Evolutionary conservation across 2,329 filamentous ascomycete species (phyloP), one percentile per base, ranked within the genome.

Genomic region (Exophiala sp.): DNA sequence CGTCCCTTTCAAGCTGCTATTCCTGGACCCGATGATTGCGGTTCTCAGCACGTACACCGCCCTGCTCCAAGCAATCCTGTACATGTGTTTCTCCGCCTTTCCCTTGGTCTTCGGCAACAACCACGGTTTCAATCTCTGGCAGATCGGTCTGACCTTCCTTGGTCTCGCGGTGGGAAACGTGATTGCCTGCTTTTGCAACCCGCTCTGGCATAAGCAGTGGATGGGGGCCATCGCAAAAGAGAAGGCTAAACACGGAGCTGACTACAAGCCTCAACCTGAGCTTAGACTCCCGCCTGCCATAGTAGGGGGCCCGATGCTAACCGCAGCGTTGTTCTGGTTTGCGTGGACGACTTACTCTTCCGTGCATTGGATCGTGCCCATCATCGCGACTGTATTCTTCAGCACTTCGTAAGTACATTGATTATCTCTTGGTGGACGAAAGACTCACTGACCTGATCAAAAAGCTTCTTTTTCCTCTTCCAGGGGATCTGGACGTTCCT

Each of bases 401-500:
- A 75, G 74, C 0, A 73, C 27, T 34, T 23, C 38, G 38, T 41
- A 23, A 24, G 38, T 22, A 9, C 38, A 6, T 35, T 13, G n/a
- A 41, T 41, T 19, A 10, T 23, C 14, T 41, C 16, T 24, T 21
- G 38, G 9, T 19, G 13, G 38, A 41, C 21, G 38, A 23, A 10
- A 23, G 38, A 41, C 22, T 23, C 38, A 41, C 38, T 41, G 19
- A 41, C 38, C 10, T 24, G 38, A 14, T 22, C 27, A 24, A 41
- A 41, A 41, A 24, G 43, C 73, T 64, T 70, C 69, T 2, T 94
- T 52, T 77, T 93, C 51, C 81, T 85, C 21, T 95, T 87, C 68
- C 83, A 80, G 50, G 87, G 88, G 45, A 81, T 93, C 57, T 95
- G 94, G 66, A 93, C 88, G 11, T 95, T 93, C 70, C 72, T 93